Conservation (phyloP, 164 flowering plant genomes). For the Cinnamomum micranthum region DNA sequence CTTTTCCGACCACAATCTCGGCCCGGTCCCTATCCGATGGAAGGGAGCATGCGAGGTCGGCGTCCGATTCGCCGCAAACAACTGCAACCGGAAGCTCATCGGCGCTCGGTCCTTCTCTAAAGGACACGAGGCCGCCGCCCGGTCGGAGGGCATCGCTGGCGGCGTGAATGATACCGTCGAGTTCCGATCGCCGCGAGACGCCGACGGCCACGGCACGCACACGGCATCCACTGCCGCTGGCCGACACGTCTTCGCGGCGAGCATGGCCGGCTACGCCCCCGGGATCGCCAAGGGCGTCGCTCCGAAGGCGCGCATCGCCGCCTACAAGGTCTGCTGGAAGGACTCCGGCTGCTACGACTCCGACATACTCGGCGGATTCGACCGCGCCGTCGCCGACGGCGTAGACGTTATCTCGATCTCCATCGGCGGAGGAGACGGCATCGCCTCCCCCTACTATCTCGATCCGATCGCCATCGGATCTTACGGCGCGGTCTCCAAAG, state of each 20-base stretch:
- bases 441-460: conserved; percentile 66
- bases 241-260: conserved; percentile 58
- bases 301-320: conserved; percentile 82
- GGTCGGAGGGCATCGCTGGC: conserved; percentile 28
- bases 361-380: conserved; percentile 86
- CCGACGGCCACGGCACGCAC: conserved; percentile 97
- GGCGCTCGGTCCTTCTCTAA: conserved; percentile 81
- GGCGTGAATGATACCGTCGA: conserved; percentile 51
- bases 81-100: conserved; percentile 71
- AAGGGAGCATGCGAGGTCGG: conserved; percentile 73
- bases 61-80: conserved; percentile 27
- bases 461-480: conserved; percentile 84
- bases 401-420: conserved; percentile 88
- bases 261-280: conserved; percentile 74
- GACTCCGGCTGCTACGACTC: conserved; percentile 80
- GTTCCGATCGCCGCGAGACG: conserved; percentile 79
- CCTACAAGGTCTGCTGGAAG: conserved; percentile 92
- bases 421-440: conserved; percentile 78
- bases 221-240: conserved; percentile 97
- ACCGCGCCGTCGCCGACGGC: conserved; percentile 79
- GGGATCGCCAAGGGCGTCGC: conserved; percentile 97
- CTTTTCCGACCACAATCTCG: conserved; percentile 72
- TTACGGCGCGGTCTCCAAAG: conserved; percentile 55
- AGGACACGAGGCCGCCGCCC: conserved; percentile 64
- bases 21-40: conserved; percentile 76